Base-by-base conservation (phyloP, 164 flowering plant species). In the Stephania japonica region DNA sequence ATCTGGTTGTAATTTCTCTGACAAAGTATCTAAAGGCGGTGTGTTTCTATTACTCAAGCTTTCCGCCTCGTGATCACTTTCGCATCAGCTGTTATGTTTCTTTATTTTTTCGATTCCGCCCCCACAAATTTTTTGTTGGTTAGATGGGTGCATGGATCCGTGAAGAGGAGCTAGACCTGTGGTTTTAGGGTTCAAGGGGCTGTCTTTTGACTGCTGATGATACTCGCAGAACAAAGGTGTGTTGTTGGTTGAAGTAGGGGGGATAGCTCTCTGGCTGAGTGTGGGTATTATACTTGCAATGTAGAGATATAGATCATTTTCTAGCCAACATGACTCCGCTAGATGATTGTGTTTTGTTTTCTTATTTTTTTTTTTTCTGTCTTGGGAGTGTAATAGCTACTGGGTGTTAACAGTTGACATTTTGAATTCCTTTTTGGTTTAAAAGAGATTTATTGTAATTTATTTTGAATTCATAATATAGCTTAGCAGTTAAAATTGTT, bases 191-290 rank as follows among this genome's bases (percentile, higher is more conserved):
- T 25, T 67, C 19, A 69, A 72, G 80, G 74, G 74, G 80, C 72
- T 77, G 38, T 76, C 75, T 68, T 62, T 81, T 38, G 75, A 77
- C 80, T 79, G 80, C 84, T 79, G 80, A 78, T 82, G 82, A 79
- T 82, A 73, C 84, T 82, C 75, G 77, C 80, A 71, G 79, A 75
- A 74, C 62, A 53, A 27, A 49, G 47, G 71, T 68, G 73, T 62
- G 73, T 62, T 81, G 81, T 72, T 72, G 75, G 82, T 82, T 82
- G 82, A 79, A 79, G 84, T 73, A 70, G 79, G 72, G 73, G 75
- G 73, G 75, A 74, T 72, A 68, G 78, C 75, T 73, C 77, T 73
- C 32, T 63, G 38, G 50, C 27, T 42, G 43, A 61, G 67, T 67
- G 24, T 42, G 16, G 72, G 65, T 73, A 73, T 66, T 25, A 18